These are phyloP conservation scores for Alternaria incomplexa DNA, from an alignment of 2,329 filamentous ascomycete genomes.

Conservation along the genomic window DNA sequence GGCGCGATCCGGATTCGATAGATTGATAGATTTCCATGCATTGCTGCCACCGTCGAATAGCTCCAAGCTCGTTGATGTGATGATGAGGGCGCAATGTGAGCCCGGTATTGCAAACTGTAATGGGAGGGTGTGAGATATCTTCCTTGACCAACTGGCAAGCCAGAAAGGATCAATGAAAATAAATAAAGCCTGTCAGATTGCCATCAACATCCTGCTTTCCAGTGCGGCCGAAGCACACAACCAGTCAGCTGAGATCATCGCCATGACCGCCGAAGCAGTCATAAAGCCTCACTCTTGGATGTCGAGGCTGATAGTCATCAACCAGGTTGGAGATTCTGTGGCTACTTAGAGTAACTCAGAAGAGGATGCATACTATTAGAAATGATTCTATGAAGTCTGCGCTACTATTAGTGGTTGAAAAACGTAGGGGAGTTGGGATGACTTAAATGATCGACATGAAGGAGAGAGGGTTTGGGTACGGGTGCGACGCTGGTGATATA, in stretches of 20 bases:
- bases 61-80: background rate
- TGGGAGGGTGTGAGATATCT: conserved; percentile 17
- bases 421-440: too few species aligned
- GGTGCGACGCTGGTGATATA: too few species aligned
- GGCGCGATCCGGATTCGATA: background rate
- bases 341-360: conserved; percentile 93
- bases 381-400: conserved; percentile 56
- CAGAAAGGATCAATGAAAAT: conserved; percentile 44
- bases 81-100: background rate
- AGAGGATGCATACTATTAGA: conserved; percentile 93
- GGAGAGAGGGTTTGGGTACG: too few species aligned
- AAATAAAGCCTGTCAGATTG: conserved; percentile 76
- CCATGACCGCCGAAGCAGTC: conserved; percentile 80
- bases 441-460: too few species aligned
- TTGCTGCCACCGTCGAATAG: background rate
- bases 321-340: conserved; percentile 88
- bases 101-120: background rate
- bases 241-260: conserved; percentile 88
- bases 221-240: conserved; percentile 78
- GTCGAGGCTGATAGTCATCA: conserved; percentile 86
- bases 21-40: background rate
- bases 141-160: conserved; percentile 42
- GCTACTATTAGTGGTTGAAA: background rate
- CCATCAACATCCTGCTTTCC: conserved; percentile 80
- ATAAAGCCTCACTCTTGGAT: conserved; percentile 83